Percentiles rank a stretch among this genome's conserved stretches.
phyloP scores from a whole-genome alignment of 2,329 filamentous ascomycete species.

The Aciculosporium take region DNA sequence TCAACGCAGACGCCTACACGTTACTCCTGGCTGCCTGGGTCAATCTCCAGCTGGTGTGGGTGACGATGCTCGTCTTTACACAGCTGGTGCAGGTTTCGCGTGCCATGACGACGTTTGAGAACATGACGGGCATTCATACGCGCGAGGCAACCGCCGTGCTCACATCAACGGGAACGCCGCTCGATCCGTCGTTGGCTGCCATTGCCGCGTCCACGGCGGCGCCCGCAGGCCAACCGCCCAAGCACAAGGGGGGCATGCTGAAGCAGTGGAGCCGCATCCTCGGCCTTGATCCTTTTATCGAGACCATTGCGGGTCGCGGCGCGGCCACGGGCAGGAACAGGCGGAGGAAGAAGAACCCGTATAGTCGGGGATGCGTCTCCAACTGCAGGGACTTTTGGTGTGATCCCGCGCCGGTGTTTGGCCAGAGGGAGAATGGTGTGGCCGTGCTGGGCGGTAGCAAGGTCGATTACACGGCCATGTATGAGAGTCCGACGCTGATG shows the following conservation, averaged over 20 bases:
- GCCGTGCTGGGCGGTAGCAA: constrained; percentile 64
- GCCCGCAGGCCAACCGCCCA: constrained; percentile 31
- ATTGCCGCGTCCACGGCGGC: constrained; percentile 29
- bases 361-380: constrained; percentile 64
- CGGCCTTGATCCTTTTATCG: constrained; percentile 85
- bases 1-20: constrained; percentile 74
- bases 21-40: constrained; percentile 69
- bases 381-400: constrained; percentile 98
- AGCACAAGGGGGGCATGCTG: constrained; percentile 51
- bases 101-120: constrained; percentile 92
- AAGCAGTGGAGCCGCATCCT: constrained; percentile 72
- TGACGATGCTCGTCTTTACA: constrained; percentile 90
- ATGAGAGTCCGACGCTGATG: constrained; percentile 68
- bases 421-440: constrained; percentile 55
- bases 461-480: constrained; percentile 81
- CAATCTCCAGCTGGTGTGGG: constrained; percentile 78
- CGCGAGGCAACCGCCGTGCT: constrained; percentile 52
- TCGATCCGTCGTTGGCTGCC: constrained; percentile 51
- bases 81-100: constrained; percentile 86
- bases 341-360: constrained; percentile 60
- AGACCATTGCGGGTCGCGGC: constrained; percentile 74
- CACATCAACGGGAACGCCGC: constrained; percentile 60
- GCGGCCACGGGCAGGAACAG: constrained; percentile 44
- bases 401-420: constrained; percentile 71
- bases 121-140: constrained; percentile 70